phyloP scores from a whole-genome alignment of 495 filamentous ascomycete genomes.

The Aspergillus sparsus region DNA sequence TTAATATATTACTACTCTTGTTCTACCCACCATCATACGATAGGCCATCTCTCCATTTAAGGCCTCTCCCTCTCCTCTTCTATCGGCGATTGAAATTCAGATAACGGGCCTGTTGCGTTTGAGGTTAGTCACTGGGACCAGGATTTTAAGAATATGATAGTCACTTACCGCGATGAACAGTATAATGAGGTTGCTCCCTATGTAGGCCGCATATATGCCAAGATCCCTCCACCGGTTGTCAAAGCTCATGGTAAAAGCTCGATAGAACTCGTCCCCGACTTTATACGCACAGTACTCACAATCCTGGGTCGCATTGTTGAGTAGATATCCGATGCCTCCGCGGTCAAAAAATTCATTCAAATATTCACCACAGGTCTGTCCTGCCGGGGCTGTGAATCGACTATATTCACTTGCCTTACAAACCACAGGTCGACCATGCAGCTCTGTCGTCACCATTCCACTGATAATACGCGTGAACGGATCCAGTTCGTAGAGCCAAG shows the following conservation, averaged over 20 bases:
- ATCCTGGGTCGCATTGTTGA: slow-evolving; percentile 40
- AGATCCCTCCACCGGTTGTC: slow-evolving; percentile 74
- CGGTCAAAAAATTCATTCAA: slow-evolving; percentile 51
- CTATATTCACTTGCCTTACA: slow-evolving; percentile 59
- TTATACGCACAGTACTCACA: slow-evolving; percentile 64
- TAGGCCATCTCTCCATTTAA: not conserved
- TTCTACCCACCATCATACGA: not conserved
- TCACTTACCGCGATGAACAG: slow-evolving; percentile 60
- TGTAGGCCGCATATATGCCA: slow-evolving; percentile 72
- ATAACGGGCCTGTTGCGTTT: slow-evolving; percentile 53
- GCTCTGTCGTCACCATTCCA: slow-evolving; percentile 65
- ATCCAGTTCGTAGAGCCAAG: slow-evolving; percentile 75
- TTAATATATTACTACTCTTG: not conserved
- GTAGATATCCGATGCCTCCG: slow-evolving; percentile 54
- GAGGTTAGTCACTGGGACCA: slow-evolving; percentile 23
- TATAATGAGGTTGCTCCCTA: slow-evolving; percentile 75
- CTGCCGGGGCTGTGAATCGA: slow-evolving; percentile 51
- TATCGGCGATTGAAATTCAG: slow-evolving; percentile 66
- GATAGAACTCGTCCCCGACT: slow-evolving; percentile 77
- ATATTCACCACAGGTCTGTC: slow-evolving; percentile 58
- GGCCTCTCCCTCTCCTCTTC: slow-evolving; percentile 8
- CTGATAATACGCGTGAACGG: slow-evolving; percentile 77
- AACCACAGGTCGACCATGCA: slow-evolving; percentile 54
- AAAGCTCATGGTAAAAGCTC: slow-evolving; percentile 62
- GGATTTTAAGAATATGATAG: not conserved